Conservation (phyloP, 192 early-diverging fungal genomes). For the Globomyces pollinis-pini region DNA sequence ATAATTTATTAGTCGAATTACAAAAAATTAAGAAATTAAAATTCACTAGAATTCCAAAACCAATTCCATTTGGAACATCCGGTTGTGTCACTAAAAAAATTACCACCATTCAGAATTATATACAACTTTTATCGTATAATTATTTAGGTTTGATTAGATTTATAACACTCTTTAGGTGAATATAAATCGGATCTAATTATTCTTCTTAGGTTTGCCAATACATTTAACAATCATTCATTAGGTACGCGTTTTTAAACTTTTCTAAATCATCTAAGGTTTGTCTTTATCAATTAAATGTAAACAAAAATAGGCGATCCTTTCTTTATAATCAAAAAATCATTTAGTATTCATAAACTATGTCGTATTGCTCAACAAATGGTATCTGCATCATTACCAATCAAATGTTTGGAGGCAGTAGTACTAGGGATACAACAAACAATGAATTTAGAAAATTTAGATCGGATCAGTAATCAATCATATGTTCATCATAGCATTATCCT, state of each 20-base stretch:
- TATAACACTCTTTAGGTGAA: conserved; percentile 56
- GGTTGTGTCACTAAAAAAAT: no score
- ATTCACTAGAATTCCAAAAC: no score
- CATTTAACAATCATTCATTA: no score
- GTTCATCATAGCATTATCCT: conserved; percentile 19
- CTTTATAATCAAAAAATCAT: conserved; percentile 25
- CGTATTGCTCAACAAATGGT: conserved; percentile 25
- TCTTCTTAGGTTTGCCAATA: no score
- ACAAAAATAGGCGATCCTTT: conserved; percentile 28
- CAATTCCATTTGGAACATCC: no score
- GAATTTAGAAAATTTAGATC: conserved; percentile 22
- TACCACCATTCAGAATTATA: no score
- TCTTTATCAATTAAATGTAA: conserved; percentile 39
- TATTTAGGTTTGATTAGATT: conserved; percentile 44
- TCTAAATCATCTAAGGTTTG: conserved; percentile 54
- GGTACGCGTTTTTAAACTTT: no score
- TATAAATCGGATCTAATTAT: conserved; percentile 48
- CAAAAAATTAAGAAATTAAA: no score
- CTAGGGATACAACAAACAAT: conserved; percentile 24
- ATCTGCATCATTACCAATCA: conserved; percentile 30
- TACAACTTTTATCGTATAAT: neutral
- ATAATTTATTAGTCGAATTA: no score
- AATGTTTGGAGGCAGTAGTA: conserved; percentile 42
- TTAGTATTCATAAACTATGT: conserved; percentile 16
- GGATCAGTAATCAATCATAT: conserved; percentile 19